These are phyloP conservation scores for Fragaria nilgerrensis DNA, from an alignment of 306 rosid species.

Conservation along the genomic window DNA sequence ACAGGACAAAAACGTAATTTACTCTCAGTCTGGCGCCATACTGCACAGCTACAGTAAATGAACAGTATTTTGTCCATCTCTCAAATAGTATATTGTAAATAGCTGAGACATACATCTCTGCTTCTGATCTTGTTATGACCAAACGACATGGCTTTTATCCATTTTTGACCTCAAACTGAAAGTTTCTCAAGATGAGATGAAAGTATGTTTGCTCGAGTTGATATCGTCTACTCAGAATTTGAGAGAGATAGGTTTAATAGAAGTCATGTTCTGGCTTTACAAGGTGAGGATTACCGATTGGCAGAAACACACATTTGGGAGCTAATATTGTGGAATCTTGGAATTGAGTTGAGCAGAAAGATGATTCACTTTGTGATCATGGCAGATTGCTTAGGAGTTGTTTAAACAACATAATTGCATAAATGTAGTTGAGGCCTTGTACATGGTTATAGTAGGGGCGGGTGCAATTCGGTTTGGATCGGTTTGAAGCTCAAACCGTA, in stretches of 20 bases:
- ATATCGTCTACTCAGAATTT: constrained; percentile 20
- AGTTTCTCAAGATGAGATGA: constrained; percentile 12
- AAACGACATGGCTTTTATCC: constrained; percentile 17
- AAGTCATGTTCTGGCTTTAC: constrained; percentile 20
- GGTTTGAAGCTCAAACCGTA: no score
- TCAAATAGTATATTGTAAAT: no score
- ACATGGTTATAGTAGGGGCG: constrained; percentile 36
- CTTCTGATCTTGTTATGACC: constrained; percentile 27
- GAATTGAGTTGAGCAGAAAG: constrained; percentile 9
- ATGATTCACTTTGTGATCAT: constrained; percentile 29
- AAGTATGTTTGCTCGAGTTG: constrained; percentile 25
- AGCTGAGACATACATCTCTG: background rate
- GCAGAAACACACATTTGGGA: constrained; percentile 23
- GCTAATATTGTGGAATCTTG: constrained; percentile 16
- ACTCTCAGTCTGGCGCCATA: no score
- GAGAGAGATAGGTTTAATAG: constrained; percentile 11
- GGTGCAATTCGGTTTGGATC: no score
- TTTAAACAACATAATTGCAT: constrained; percentile 25
- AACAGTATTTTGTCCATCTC: no score
- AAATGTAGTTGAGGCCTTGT: constrained; percentile 53
- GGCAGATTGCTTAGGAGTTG: constrained; percentile 37
- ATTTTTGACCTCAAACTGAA: constrained; percentile 21
- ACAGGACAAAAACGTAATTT: no score
- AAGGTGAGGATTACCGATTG: constrained; percentile 27
- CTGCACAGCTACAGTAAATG: no score